Base-by-base conservation (phyloP, 768 basidiomycete genomes). In the Pisolithus microcarpus region DNA sequence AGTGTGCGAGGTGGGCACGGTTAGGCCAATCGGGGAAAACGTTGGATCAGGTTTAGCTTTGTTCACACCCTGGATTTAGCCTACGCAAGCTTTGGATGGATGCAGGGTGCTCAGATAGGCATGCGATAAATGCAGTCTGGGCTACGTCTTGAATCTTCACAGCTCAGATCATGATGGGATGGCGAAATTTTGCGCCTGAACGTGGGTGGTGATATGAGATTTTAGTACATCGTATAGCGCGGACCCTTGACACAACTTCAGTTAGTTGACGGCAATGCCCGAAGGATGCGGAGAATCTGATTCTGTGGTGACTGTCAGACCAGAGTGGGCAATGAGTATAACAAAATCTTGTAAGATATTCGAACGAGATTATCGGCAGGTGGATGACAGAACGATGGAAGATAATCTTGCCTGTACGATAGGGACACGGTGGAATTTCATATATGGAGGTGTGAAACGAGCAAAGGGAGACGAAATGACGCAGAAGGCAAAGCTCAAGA, bases 81-180 rank as follows among this genome's bases (percentile, higher is more conserved):
- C 34, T 13, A 15, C 13, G 34, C 11, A 34, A 34, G 34, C 34
- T 13, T 26, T 26, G 37, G 15, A 43, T 16, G n/a, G 42, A 24
- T 24, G 28, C 16, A 3, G 16, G 40, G 43, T 15, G 55, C 55
- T 47, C 38, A 56, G 55, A 56, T 56, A 56, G 52, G 55, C 34
- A 56, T 56, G 19, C 48, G 55, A 56, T 56, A 46, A 48, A 34
- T 34, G 34, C 5, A 34, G 34, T 34, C 34, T 34, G 34, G 34
- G 13, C 34, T 15, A 34, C 34, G 13, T 15, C 13, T 34, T 34
- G 13, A 34, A 34, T 45, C 30, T 49, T n/a, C n/a, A n/a, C n/a
- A n/a, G n/a, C n/a, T n/a, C n/a, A n/a, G n/a, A n/a, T n/a, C 23
- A 44, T 49, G 52, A 31, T 43, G n/a, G 50, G 45, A 43, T 50